A percentile compares a stretch with the other conserved stretches of the same genome.
Conservation (phyloP, 2,329 filamentous ascomycete species). For the Arthrobotrys megalospora region DNA sequence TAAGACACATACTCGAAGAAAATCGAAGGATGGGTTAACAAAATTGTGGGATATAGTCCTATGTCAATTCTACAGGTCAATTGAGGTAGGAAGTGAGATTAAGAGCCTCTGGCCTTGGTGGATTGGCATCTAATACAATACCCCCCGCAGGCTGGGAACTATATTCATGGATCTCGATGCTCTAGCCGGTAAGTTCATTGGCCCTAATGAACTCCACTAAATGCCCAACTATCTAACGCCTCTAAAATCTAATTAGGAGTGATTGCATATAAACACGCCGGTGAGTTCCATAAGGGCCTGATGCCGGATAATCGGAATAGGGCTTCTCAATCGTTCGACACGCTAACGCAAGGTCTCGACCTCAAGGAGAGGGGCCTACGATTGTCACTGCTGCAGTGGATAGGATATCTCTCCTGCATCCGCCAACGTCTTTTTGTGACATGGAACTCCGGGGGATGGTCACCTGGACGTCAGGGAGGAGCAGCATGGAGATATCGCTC, state of each 20-base stretch:
- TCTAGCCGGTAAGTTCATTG: constrained; percentile 71
- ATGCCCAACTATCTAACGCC: neutral
- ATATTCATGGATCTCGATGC: constrained; percentile 87
- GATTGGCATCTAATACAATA: constrained; percentile 50
- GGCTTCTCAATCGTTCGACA: neutral
- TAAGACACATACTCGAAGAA: neutral
- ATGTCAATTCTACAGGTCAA: constrained; percentile 82
- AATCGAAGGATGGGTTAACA: neutral
- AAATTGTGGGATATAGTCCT: constrained; percentile 67
- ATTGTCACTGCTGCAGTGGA: constrained; percentile 72
- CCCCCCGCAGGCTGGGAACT: constrained; percentile 74
- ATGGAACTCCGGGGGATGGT: constrained; percentile 77
- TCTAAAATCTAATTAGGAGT: constrained; percentile 69
- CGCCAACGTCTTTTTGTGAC: constrained; percentile 82
- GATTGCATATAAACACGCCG: constrained; percentile 81
- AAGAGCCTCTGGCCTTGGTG: constrained; percentile 8
- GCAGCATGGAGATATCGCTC: constrained; percentile 77
- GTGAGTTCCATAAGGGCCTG: constrained; percentile 68
- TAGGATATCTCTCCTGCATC: constrained; percentile 75
- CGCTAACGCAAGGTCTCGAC: constrained; percentile 6
- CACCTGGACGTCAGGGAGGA: constrained; percentile 75
- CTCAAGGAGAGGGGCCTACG: constrained; percentile 69
- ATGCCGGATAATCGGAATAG: neutral
- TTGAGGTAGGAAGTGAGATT: constrained; percentile 72
- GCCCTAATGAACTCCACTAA: neutral